Percentiles rank a stretch among this genome's conserved stretches.
These are phyloP conservation scores for Trichopus zeylanicus DNA, from an alignment of 116 monocot species.

Conservation along the genomic window DNA sequence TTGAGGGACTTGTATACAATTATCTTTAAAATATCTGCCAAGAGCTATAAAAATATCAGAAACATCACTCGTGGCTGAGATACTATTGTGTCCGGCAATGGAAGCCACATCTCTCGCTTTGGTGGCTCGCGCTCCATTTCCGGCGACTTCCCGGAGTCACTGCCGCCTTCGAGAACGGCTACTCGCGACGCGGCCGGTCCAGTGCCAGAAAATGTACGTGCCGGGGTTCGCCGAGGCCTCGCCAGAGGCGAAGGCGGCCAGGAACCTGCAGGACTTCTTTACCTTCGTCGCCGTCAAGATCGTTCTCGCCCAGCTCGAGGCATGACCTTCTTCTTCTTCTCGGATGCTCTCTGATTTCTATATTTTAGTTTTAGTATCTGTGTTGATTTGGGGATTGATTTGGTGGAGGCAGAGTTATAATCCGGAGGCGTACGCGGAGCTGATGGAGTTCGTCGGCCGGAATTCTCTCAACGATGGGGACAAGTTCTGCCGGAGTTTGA, in stretches of 20 bases:
- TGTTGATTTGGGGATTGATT: neutral
- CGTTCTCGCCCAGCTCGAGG: slow-evolving; percentile 76
- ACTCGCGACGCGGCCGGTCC: no score
- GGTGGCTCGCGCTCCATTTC: no score
- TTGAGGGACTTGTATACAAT: no score
- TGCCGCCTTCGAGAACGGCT: no score
- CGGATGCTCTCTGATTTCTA: no score
- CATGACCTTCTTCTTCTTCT: neutral
- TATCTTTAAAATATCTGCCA: no score
- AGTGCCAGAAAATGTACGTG: slow-evolving; percentile 57
- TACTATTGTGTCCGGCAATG: no score
- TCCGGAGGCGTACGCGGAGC: slow-evolving; percentile 67
- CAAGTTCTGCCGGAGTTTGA: slow-evolving; percentile 53
- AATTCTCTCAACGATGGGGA: slow-evolving; percentile 74
- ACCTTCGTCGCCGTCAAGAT: slow-evolving; percentile 67
- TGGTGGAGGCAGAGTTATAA: slow-evolving; percentile 62
- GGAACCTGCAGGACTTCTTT: slow-evolving; percentile 82
- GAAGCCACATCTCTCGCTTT: no score
- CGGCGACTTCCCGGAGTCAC: no score
- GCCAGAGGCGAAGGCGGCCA: slow-evolving; percentile 79
- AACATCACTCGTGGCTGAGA: no score
- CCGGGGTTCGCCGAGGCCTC: slow-evolving; percentile 81
- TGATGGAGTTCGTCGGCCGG: slow-evolving; percentile 55
- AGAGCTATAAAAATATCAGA: no score
- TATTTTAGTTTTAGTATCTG: neutral